phyloP scores from a whole-genome alignment of 176 grass and related monocot genomes.

The Otatea glauca region DNA sequence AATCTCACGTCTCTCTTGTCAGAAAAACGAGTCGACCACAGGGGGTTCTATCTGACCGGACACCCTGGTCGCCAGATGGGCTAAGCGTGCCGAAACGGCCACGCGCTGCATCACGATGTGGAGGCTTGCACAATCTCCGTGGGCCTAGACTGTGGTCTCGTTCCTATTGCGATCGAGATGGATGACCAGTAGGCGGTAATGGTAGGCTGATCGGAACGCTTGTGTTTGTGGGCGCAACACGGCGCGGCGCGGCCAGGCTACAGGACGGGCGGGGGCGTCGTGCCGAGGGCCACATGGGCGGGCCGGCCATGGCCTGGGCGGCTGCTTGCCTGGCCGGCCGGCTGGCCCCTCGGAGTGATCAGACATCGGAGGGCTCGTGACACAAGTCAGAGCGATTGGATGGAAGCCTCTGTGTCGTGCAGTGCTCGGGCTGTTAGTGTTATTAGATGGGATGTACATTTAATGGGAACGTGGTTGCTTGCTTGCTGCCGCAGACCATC shows the following conservation, averaged over 20 bases:
- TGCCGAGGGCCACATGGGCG: conserved; percentile 37
- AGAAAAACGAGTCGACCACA: not conserved
- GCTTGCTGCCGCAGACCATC: not conserved
- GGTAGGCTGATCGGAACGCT: not conserved
- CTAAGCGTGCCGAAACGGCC: not conserved
- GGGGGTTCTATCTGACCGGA: not conserved
- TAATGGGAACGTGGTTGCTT: conserved; percentile 18
- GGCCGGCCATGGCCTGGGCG: not conserved
- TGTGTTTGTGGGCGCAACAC: not conserved
- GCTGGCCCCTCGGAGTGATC: not conserved
- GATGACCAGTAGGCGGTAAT: not conserved
- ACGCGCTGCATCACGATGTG: not conserved
- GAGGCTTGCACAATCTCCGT: conserved; percentile 15
- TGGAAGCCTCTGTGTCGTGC: not conserved
- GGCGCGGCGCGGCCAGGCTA: not conserved
- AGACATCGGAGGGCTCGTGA: not conserved
- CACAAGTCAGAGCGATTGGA: conserved; percentile 21
- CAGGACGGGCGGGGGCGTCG: not conserved
- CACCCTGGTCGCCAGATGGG: not conserved
- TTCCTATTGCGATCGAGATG: conserved; percentile 34
- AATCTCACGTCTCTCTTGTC: conserved; percentile 11
- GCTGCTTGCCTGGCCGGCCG: conserved; percentile 1
- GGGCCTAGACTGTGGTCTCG: conserved; percentile 42
- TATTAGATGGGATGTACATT: not conserved
- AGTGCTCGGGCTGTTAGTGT: not conserved